Evolutionary conservation across 768 basidiomycete genomes (phyloP).

Genomic region (Suillus subaureus): DNA sequence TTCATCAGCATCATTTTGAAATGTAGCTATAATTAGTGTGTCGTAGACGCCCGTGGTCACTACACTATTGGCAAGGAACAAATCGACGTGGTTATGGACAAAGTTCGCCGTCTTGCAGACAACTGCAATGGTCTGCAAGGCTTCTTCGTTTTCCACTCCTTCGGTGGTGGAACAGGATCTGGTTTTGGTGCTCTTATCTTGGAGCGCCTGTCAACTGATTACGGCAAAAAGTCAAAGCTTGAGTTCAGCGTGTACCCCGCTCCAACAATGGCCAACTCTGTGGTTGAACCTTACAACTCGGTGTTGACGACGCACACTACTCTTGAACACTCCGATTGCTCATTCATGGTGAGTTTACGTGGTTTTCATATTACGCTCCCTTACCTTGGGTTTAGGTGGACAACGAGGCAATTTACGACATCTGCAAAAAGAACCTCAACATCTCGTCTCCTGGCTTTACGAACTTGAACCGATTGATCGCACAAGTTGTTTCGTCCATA

Average conservation of each 20-base stretch:
- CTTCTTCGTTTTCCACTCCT: constrained; percentile 99
- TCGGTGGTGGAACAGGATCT: constrained; percentile 98
- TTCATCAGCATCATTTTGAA: not conserved
- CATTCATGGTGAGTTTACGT: constrained; percentile 80
- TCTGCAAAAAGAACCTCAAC: constrained; percentile 87
- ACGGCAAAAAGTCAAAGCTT: constrained; percentile 98
- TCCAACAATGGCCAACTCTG: constrained; percentile 89
- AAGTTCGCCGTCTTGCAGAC: constrained; percentile 90
- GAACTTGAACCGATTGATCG: constrained; percentile 96
- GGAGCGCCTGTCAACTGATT: constrained; percentile 94
- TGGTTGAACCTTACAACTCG: constrained; percentile 98
- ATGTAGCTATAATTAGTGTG: constrained; percentile 10
- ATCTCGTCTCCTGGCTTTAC: constrained; percentile 87
- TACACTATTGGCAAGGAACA: constrained; percentile 99
- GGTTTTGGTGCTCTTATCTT: constrained; percentile 97
- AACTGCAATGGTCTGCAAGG: constrained; percentile 97
- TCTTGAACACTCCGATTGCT: constrained; percentile 98
- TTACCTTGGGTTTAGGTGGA: constrained; percentile 51
- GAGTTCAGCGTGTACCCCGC: constrained; percentile 98
- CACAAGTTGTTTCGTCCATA: constrained; percentile 97
- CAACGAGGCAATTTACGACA: constrained; percentile 80
- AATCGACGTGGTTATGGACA: constrained; percentile 96
- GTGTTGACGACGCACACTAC: constrained; percentile 98
- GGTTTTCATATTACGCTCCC: constrained; percentile 13
- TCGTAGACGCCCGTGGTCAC: constrained; percentile 91